phyloP scores from a whole-genome alignment of 176 grass and related monocot species.

The Aegilops umbellulata region DNA sequence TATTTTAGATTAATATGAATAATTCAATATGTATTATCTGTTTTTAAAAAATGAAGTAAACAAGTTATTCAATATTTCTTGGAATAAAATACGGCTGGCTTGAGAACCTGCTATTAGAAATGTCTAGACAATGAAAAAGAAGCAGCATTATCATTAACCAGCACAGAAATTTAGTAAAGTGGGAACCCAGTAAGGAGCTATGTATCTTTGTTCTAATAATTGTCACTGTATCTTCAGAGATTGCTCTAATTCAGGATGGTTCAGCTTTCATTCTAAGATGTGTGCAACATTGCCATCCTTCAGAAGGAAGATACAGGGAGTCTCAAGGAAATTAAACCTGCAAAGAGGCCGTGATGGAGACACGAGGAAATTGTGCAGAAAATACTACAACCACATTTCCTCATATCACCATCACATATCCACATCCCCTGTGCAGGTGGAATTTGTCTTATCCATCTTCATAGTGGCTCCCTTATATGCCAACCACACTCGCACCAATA shows the following conservation, averaged over 20 bases:
- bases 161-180: background rate
- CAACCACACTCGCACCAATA: no score
- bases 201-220: background rate
- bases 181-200: background rate
- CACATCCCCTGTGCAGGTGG: background rate
- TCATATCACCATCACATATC: background rate
- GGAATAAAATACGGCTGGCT: background rate
- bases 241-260: background rate
- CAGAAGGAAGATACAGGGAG: background rate
- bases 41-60: no score
- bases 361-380: background rate
- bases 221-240: background rate
- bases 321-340: background rate
- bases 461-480: no score
- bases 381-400: background rate
- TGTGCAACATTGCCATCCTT: background rate
- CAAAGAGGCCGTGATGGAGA: background rate
- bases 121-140: background rate
- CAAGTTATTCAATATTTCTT: conserved; percentile 57
- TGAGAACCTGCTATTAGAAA: conserved; percentile 1
- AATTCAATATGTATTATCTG: no score
- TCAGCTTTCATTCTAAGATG: background rate
- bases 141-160: background rate
- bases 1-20: no score
- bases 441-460: no score